Evolutionary conservation across 2,329 filamentous ascomycete species (phyloP), one percentile per base, ranked within the genome.

Genomic region (Immersiporthe knoxdaviesiana): DNA sequence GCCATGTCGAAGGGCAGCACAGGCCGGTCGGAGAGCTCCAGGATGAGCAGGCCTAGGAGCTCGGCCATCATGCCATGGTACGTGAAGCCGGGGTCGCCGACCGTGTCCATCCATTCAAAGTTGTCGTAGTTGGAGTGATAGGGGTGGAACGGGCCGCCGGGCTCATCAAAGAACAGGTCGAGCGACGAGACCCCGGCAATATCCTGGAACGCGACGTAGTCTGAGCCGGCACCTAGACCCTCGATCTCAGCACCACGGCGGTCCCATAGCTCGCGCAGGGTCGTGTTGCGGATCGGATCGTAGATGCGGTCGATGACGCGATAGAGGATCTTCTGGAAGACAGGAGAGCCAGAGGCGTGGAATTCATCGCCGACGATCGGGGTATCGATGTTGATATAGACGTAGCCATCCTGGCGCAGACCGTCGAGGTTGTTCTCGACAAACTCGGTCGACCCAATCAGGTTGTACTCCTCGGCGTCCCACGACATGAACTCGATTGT

Each of bases 401-500:
- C 94, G 72, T 93, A 89, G 0, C 88, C 95, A 74, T 96, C 87
- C 24, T 86, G 82, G 56, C 92, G 90, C 8, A 99, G 84, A 3
- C 82, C 78, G 0, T 94, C 89, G 37, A 93, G 84, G 73, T 95
- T 90, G 61, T 92, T 91, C 81, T 99, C 96, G 60, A 99, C 96
- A 75, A 92, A 95, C 78, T 99, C 96, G 1, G 96, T 98, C 14
- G 93, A 97, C 11, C 96, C 96, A 69, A 97, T 92, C 60, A 96
- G 83, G 79, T 97, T 97, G 82, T 97, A 98, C 79, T 95, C 93
- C 74, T 91, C 91, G 4, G 88, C 96, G 78, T 99, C 96, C 96
- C 96, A 99, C 44, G 93, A 97, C 76, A 94, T 94, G 79, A 99
- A 98, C 78, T 97, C 92, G 72, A 99, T 97, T 3, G 93, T 97